Conservation (phyloP, 2,329 filamentous ascomycete species). For the Cercospora sp. region DNA sequence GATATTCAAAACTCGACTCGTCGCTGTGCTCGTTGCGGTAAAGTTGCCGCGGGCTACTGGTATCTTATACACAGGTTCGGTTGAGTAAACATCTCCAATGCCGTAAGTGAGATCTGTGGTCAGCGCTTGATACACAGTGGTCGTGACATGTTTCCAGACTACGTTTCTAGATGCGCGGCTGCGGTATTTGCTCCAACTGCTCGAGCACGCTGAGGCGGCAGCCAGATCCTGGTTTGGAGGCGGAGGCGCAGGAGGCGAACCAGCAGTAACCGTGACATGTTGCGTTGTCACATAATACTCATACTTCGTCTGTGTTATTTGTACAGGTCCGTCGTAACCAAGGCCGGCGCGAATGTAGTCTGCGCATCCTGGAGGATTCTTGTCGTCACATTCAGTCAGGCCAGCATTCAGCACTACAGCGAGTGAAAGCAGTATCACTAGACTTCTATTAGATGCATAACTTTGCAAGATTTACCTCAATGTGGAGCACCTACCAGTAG, state of each 20-base stretch:
- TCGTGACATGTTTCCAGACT: conserved; percentile 5
- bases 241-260: neutral
- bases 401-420: conserved; percentile 6
- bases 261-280: neutral
- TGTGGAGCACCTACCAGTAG: conserved; percentile 2
- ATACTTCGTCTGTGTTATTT: neutral
- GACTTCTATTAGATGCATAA: neutral
- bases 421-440: neutral
- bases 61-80: conserved; percentile 16
- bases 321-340: neutral
- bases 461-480: neutral
- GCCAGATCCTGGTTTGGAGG: neutral
- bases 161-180: conserved; percentile 1
- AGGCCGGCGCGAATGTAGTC: conserved; percentile 22
- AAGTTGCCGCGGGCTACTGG: conserved; percentile 24
- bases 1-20: conserved; percentile 18
- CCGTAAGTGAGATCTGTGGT: conserved; percentile 20
- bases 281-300: neutral
- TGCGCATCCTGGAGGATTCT: conserved; percentile 1
- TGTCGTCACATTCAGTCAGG: neutral
- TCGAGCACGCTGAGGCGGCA: conserved; percentile 8
- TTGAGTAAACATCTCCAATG: conserved; percentile 28
- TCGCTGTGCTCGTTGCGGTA: conserved; percentile 15
- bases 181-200: conserved; percentile 8
- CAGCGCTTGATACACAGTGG: conserved; percentile 4